Conservation (phyloP, 345 rosid species). For the Nephelium lappaceum region DNA sequence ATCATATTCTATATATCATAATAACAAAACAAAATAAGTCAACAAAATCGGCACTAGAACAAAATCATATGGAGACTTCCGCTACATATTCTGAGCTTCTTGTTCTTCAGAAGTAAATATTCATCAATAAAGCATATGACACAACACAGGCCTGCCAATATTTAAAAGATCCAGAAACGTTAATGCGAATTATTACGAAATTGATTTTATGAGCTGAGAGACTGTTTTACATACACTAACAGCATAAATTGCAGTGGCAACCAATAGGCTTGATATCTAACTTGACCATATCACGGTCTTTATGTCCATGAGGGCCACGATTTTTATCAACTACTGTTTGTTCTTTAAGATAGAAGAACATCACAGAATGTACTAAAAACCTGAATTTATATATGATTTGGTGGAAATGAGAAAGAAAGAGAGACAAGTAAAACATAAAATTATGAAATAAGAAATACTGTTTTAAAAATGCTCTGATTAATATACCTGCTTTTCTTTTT, state of each 20-base stretch:
- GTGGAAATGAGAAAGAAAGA: background rate
- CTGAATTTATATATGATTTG: background rate
- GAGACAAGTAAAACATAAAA: background rate
- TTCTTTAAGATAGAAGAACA: background rate
- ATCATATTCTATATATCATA: background rate
- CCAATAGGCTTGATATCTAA: background rate
- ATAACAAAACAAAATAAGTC: background rate
- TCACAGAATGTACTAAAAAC: background rate
- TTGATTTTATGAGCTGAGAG: background rate
- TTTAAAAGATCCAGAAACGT: background rate
- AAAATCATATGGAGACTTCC: background rate
- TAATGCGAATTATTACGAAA: background rate
- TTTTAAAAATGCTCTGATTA: constrained; percentile 2
- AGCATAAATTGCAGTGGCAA: background rate
- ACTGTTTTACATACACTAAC: background rate
- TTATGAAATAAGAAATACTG: background rate
- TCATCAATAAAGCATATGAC: background rate
- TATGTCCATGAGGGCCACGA: background rate
- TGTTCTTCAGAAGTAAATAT: background rate
- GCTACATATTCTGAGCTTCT: background rate
- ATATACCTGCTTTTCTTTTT: constrained; percentile 82
- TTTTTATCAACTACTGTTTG: background rate
- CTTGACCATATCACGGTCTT: background rate
- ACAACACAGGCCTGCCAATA: background rate
- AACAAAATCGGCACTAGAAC: background rate